These are phyloP conservation scores for Ceratocystis albifundus DNA, from an alignment of 2,329 filamentous ascomycete species.

Conservation along the genomic window DNA sequence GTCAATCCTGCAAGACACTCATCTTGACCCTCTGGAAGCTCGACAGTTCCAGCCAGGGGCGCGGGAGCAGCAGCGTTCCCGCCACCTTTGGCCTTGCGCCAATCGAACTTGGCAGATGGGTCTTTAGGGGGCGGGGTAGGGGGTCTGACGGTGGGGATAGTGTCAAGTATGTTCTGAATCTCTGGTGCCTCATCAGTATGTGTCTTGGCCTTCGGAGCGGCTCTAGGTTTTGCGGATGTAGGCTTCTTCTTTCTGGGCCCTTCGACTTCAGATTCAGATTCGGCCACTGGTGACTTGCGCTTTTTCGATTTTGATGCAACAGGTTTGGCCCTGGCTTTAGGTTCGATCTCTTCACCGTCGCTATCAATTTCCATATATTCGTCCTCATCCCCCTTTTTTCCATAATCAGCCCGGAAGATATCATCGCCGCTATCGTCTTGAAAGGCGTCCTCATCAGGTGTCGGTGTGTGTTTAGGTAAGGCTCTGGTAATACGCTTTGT, in stretches of 20 bases:
- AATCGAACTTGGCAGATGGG: conserved; percentile 68
- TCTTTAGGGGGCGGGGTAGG: conserved; percentile 71
- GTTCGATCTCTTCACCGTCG: conserved; percentile 42
- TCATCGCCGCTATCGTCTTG: conserved; percentile 66
- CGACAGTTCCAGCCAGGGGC: conserved; percentile 49
- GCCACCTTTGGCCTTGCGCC: conserved; percentile 49
- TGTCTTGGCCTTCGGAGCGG: conserved; percentile 49
- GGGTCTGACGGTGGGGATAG: conserved; percentile 68
- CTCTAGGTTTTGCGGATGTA: conserved; percentile 46
- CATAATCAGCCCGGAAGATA: conserved; percentile 65
- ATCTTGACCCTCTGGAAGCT: conserved; percentile 70
- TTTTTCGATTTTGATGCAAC: conserved; percentile 37
- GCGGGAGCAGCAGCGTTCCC: conserved; percentile 51
- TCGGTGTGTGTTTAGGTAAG: neutral
- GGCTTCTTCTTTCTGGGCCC: conserved; percentile 53
- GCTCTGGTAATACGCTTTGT: conserved; percentile 25
- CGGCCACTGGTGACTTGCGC: conserved; percentile 45
- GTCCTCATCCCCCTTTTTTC: conserved; percentile 54
- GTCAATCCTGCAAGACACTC: conserved; percentile 82
- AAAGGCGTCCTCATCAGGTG: conserved; percentile 38
- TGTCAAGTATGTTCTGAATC: conserved; percentile 69
- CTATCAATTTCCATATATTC: conserved; percentile 63
- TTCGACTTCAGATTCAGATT: conserved; percentile 47
- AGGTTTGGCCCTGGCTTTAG: conserved; percentile 29
- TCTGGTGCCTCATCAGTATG: conserved; percentile 58